A percentile compares a stretch with the other conserved stretches of the same genome.
Evolutionary conservation across 768 basidiomycete species (phyloP).

Genomic region (Boletus rex-veris): DNA sequence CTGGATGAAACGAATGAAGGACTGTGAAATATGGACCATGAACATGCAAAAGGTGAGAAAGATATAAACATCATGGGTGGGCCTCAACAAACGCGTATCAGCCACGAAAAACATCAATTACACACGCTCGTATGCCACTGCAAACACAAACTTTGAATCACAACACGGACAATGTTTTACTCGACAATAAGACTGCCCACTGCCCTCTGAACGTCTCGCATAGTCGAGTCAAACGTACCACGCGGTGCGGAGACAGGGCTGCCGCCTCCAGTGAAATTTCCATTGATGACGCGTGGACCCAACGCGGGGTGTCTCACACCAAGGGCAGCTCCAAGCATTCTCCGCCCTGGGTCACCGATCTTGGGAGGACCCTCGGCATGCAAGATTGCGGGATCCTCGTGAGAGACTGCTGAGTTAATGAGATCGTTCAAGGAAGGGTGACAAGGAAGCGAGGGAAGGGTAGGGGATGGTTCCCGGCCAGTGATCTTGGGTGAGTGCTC

Average conservation of each 20-base stretch:
- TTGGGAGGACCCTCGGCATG: conserved; percentile 56
- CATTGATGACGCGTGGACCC: conserved; percentile 53
- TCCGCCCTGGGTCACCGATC: conserved; percentile 84
- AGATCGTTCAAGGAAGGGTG: conserved; percentile 84
- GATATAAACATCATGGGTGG: conserved; percentile 11
- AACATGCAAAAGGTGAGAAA: conserved; percentile 9
- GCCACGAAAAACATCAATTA: conserved; percentile 18
- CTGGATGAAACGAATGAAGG: conserved; percentile 27
- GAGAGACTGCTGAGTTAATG: conserved; percentile 65
- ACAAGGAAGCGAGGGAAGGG: conserved; percentile 73
- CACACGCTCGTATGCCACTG: conserved; percentile 18
- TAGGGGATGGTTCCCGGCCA: conserved; percentile 75
- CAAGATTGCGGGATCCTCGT: conserved; percentile 67
- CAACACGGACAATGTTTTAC: conserved; percentile 35
- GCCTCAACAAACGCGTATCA: conserved; percentile 16
- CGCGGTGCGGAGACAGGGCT: conserved; percentile 22
- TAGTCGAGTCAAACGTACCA: conserved; percentile 50
- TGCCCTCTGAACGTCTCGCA: conserved; percentile 69
- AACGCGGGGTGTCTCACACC: conserved; percentile 79
- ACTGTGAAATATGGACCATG: conserved; percentile 23
- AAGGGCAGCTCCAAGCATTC: conserved; percentile 84
- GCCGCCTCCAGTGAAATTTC: conserved; percentile 36
- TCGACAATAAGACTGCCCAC: conserved; percentile 78
- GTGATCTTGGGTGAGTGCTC: conserved; percentile 42
- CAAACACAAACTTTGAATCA: conserved; percentile 12